phyloP scores from a whole-genome alignment of 2,329 filamentous ascomycete species.

The Claviceps sp. region DNA sequence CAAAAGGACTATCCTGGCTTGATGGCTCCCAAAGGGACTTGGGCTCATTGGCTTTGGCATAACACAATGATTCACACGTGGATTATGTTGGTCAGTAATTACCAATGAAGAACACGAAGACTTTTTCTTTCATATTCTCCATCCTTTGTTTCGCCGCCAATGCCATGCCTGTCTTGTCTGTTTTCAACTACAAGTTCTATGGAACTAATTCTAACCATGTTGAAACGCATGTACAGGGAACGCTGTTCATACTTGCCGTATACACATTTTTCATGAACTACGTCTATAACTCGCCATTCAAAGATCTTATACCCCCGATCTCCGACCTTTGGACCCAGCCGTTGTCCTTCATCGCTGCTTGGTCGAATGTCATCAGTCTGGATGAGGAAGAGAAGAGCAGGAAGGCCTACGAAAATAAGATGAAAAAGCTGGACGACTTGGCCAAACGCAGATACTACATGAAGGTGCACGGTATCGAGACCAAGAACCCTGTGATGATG shows the following conservation, averaged over 20 bases:
- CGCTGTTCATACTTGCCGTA: conserved; percentile 53
- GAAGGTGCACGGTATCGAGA: conserved; percentile 70
- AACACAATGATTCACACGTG: conserved; percentile 63
- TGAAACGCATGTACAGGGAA: conserved; percentile 31
- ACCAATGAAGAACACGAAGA: no score
- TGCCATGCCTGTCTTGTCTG: no score
- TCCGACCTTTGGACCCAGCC: conserved; percentile 59
- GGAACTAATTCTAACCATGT: background rate
- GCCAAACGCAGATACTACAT: conserved; percentile 77
- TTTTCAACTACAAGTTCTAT: no score
- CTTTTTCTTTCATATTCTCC: background rate
- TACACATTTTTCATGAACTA: conserved; percentile 71
- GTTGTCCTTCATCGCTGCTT: conserved; percentile 48
- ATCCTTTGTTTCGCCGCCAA: background rate
- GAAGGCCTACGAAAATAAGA: conserved; percentile 57
- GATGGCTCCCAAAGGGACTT: conserved; percentile 73
- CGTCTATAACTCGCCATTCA: conserved; percentile 63
- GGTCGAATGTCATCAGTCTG: conserved; percentile 60
- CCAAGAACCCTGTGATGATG: conserved; percentile 39
- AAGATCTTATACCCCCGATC: conserved; percentile 60
- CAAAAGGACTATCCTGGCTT: conserved; percentile 72
- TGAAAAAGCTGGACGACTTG: conserved; percentile 67
- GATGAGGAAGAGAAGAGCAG: conserved; percentile 59
- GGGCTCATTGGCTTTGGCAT: conserved; percentile 73
- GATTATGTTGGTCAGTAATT: conserved; percentile 60